Base-by-base conservation (phyloP, 441 rosid species). In the Gossypium davidsonii region DNA sequence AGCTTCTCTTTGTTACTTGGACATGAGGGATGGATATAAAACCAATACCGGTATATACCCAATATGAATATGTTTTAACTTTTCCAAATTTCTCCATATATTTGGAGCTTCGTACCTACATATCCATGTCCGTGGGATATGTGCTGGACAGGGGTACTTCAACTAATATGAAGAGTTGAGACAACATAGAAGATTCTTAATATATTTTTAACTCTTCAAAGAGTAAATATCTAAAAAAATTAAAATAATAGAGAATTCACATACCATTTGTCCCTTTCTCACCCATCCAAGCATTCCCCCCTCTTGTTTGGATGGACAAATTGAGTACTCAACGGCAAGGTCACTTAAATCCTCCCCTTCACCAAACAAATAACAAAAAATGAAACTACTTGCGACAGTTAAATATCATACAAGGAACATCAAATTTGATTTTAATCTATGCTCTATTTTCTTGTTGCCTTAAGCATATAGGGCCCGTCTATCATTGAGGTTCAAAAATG, bases 201-300 rank as follows among this genome's bases (percentile, higher is more conserved):
- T 63, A 62, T 62, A 17, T 9, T 62, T 61, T 42, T 18, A 6
- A 62, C 65, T 14, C 65, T 25, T 52, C 21, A 62, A 60, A 37
- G 66, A 17, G 7, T 21, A 58, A 65, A 65, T 18, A 20, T 42
- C 0, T 9, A 4, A 51, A 56, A 18, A 31, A 31, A 4, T 31
- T 5, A 31, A 31, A 31, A 31, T 31, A 0, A 55, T 18, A 21
- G 11, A 31, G 31, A 70, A 53, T 65, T 61, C 26, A 73, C 81
- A 15, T 82, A 91, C 95, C 97, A 93, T 88, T 84, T 91, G 93
- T 52, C 98, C 98, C 80, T 80, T 77, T 76, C 81, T 85, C 39
- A 93, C 91, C 97, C 98, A 91, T 34, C 98, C 97, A 79, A 93
- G 98, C 85, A 93, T 86, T 76, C 97, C 98, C 2, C 2, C 95